Evolutionary conservation across 805 yeast species (phyloP).

Genomic region (Ogataea degrootiae): DNA sequence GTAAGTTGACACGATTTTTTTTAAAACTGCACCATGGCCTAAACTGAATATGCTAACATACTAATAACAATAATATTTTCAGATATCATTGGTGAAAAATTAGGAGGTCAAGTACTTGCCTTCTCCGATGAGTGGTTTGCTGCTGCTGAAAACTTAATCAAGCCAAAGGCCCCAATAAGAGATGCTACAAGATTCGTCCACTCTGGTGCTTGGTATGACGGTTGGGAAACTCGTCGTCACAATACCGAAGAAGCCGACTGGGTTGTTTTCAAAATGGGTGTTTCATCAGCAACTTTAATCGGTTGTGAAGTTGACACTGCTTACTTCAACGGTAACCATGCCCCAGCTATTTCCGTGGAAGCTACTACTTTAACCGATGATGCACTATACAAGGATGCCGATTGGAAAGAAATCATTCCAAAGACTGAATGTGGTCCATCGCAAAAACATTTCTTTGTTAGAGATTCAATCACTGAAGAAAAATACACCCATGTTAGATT

Average conservation of each 20-base stretch:
- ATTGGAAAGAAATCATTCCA: constrained; percentile 71
- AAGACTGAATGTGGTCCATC: constrained; percentile 84
- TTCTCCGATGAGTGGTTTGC: constrained; percentile 95
- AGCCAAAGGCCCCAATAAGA: constrained; percentile 74
- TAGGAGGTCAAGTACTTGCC: constrained; percentile 70
- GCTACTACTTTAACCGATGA: constrained; percentile 43
- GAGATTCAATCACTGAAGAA: constrained; percentile 51
- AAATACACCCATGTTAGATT: constrained; percentile 76
- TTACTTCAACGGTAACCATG: constrained; percentile 92
- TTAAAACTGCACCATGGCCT: background rate
- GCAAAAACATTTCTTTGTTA: constrained; percentile 76
- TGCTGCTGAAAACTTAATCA: constrained; percentile 79
- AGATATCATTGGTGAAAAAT: constrained; percentile 79
- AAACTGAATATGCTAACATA: background rate
- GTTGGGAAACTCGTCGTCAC: constrained; percentile 98
- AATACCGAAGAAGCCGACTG: constrained; percentile 81
- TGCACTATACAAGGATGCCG: constrained; percentile 28
- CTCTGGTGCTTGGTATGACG: constrained; percentile 97
- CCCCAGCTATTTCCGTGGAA: constrained; percentile 85
- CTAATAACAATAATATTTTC: background rate
- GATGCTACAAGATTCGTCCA: constrained; percentile 75
- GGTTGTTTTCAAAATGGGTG: constrained; percentile 82
- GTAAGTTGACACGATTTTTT: constrained; percentile 19
- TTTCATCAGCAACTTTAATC: constrained; percentile 67
- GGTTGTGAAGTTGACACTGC: constrained; percentile 94